phyloP scores from a whole-genome alignment of 106 monocot genomes.

The Dendrobium chrysotoxum region DNA sequence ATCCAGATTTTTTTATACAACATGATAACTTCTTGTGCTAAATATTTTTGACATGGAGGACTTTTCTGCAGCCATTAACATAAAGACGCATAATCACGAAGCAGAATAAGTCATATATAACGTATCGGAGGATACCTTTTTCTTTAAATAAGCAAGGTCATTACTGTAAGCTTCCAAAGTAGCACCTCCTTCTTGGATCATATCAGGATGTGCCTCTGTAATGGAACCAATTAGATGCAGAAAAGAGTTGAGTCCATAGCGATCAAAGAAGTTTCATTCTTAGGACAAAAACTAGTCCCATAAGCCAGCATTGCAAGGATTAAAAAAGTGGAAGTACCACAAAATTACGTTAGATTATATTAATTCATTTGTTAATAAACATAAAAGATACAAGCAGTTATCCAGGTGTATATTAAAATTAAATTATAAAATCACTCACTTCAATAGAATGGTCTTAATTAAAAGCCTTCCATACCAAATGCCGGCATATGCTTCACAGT shows the following conservation, averaged over 20 bases:
- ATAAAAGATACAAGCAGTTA: neutral
- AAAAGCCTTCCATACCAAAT: neutral
- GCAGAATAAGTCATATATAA: neutral
- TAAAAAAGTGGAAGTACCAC: neutral
- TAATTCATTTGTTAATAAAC: neutral
- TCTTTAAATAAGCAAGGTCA: constrained; percentile 85
- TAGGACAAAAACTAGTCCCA: neutral
- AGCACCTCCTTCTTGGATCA: constrained; percentile 59
- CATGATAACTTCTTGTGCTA: neutral
- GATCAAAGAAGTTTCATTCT: neutral
- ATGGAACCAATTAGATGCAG: neutral
- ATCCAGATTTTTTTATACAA: neutral
- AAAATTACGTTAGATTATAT: neutral
- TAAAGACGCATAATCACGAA: neutral
- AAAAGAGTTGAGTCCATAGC: neutral
- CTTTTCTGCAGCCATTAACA: neutral
- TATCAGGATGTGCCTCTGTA: constrained; percentile 87
- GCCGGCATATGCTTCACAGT: neutral
- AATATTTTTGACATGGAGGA: neutral
- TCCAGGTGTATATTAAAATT: neutral
- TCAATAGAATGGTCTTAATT: neutral
- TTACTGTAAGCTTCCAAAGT: constrained; percentile 60
- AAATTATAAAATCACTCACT: neutral
- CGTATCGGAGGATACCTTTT: constrained; percentile 39
- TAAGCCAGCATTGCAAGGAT: neutral